phyloP scores from a whole-genome alignment of 306 rosid species.

The Prinsepia uniflora region DNA sequence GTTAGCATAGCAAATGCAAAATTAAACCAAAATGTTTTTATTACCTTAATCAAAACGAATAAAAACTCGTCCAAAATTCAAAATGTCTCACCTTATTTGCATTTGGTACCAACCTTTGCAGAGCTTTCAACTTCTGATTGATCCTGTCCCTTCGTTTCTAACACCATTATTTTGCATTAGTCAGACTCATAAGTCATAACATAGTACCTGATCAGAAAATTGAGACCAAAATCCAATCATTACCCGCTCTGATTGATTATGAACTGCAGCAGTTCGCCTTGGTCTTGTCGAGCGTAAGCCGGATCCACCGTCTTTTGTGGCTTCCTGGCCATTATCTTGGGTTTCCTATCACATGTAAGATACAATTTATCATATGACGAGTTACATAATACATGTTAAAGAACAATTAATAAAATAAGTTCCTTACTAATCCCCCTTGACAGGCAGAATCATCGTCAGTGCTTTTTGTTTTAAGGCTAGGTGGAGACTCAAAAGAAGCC shows the following conservation, averaged over 20 bases:
- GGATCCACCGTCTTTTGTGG: slow-evolving; percentile 31
- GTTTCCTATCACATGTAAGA: slow-evolving; percentile 22
- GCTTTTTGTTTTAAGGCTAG: slow-evolving; percentile 38
- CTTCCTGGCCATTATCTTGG: slow-evolving; percentile 35
- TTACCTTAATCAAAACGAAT: too few species aligned
- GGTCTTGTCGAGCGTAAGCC: slow-evolving; percentile 34
- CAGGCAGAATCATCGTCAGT: slow-evolving; percentile 45
- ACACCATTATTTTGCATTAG: not conserved
- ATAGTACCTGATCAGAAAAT: too few species aligned
- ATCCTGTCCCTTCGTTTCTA: slow-evolving; percentile 58
- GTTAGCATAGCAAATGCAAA: not conserved
- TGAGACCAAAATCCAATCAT: not conserved
- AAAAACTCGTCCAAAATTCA: too few species aligned
- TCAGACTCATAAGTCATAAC: too few species aligned
- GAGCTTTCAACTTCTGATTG: slow-evolving; percentile 56
- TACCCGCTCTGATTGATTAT: slow-evolving; percentile 64
- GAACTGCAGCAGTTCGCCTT: slow-evolving; percentile 44
- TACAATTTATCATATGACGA: not conserved
- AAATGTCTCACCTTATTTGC: slow-evolving; percentile 48
- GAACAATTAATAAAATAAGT: not conserved
- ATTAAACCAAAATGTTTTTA: not conserved
- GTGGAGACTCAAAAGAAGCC: slow-evolving; percentile 52
- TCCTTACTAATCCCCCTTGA: slow-evolving; percentile 37
- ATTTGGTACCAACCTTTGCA: slow-evolving; percentile 63
- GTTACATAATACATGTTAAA: not conserved